These are phyloP conservation scores for Clarireedia hainanense DNA, from an alignment of 2,329 filamentous ascomycete genomes.

Conservation along the genomic window DNA sequence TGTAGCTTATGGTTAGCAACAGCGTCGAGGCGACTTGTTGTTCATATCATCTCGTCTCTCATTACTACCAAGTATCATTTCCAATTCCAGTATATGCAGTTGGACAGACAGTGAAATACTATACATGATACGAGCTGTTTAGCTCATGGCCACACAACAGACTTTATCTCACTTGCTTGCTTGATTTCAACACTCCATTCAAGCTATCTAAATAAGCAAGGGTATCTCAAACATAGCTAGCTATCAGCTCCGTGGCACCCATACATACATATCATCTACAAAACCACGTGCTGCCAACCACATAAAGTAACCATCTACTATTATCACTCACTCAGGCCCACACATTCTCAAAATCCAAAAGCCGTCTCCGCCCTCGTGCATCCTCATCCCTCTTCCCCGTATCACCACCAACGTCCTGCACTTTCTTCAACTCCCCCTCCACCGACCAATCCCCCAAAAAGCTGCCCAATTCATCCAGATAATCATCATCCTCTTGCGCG, in stretches of 20 bases:
- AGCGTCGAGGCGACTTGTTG: no score
- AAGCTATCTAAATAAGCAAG: neutral
- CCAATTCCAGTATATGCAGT: no score
- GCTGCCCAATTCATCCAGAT: slow-evolving; percentile 18
- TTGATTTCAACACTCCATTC: no score
- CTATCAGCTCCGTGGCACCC: neutral
- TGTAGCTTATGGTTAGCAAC: no score
- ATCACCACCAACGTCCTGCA: slow-evolving; percentile 13
- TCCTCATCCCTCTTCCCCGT: slow-evolving; percentile 5
- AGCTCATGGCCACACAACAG: no score
- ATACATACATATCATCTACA: neutral
- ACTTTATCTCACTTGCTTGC: no score
- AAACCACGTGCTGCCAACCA: no score
- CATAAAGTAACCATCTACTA: neutral
- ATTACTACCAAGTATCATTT: no score
- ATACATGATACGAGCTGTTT: no score
- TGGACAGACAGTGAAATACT: no score
- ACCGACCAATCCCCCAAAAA: slow-evolving; percentile 32
- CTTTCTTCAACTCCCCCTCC: slow-evolving; percentile 31
- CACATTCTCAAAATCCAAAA: slow-evolving; percentile 17
- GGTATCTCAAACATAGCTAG: neutral
- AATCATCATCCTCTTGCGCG: neutral
- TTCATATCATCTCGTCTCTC: no score
- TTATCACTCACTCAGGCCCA: slow-evolving; percentile 6
- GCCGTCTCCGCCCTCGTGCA: slow-evolving; percentile 13